Base-by-base conservation (phyloP, 2,329 filamentous ascomycete species). In the Chrysosporium queenslandicum region DNA sequence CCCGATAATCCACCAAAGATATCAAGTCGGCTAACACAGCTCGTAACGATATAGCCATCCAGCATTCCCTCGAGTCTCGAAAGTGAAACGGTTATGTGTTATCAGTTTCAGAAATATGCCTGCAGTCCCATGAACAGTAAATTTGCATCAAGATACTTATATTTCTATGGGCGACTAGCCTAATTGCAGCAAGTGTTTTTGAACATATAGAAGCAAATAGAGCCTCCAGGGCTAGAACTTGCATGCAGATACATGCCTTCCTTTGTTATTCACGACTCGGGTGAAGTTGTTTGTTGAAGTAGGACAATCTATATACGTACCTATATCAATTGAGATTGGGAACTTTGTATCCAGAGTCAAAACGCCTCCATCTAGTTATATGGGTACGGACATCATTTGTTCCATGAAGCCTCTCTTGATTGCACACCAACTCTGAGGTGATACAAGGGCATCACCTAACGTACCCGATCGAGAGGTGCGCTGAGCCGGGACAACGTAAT, bases 41-140 rank as follows among this genome's bases (percentile, higher is more conserved):
- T 48, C n/a, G n/a, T 21, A 32, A 37, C 11, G 43, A 30, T n/a
- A 27, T 36, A 59, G 56, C 56, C 27, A 59, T 58, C 23, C 56
- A 59, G 54, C 52, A 53, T 49, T 52, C 53, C 2, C 52, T 58
- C 32, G 57, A 59, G 34, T 47, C 56, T 37, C 52, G 53, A 42
- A 59, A 56, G 42, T 56, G 46, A 52, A 42, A 12, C 5, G 34
- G n/a, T 7, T 9, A 39, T 20, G 36, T 4, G 4, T 39, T 9
- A 39, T 9, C 9, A 1, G 25, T 18, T 20, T 16, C 8, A 7
- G 39, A 37, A 12, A 9, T 11, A 25, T 23, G 34, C 1, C 11
- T 21, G 36, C 16, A 2, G 34, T 32, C 32, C 32, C 7, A 11
- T 30, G 23, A 14, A 16, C 21, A n/a, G 20, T 30, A 40, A 21